phyloP scores from a whole-genome alignment of 345 rosid species.

The Schrenkiella parvula region DNA sequence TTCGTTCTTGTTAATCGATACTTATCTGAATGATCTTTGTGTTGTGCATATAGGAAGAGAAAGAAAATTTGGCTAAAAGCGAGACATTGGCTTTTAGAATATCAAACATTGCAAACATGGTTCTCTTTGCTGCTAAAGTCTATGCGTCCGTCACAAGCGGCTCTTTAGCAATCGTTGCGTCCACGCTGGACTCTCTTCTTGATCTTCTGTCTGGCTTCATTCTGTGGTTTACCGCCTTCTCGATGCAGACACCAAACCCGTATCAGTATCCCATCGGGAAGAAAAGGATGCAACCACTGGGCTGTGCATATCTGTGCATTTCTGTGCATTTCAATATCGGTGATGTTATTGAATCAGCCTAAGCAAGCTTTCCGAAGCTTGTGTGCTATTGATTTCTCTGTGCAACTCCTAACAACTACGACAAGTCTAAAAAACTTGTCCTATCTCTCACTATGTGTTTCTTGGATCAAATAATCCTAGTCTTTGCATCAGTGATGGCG shows the following conservation, averaged over 20 bases:
- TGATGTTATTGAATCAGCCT: not conserved
- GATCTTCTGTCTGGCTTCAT: constrained; percentile 99
- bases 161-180: constrained; percentile 92
- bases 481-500: constrained; percentile 99
- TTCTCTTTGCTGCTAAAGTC: constrained; percentile 91
- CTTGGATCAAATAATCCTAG: constrained; percentile 51
- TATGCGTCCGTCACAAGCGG: constrained; percentile 90
- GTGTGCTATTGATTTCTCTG: not conserved
- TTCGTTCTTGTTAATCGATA: not conserved
- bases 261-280: constrained; percentile 97
- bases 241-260: constrained; percentile 94
- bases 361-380: not conserved
- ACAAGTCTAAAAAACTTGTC: not conserved
- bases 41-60: constrained; percentile 65
- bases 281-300: constrained; percentile 98
- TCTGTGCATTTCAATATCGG: not conserved
- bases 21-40: constrained; percentile 1
- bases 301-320: constrained; percentile 31
- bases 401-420: not conserved
- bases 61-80: constrained; percentile 73
- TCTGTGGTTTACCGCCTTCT: constrained; percentile 97
- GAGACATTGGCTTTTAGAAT: constrained; percentile 88
- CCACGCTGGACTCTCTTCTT: constrained; percentile 96
- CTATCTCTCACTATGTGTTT: not conserved
- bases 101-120: constrained; percentile 90